Evolutionary conservation across 805 yeast species (phyloP).

Genomic region (Yamadazyma phyllophila): DNA sequence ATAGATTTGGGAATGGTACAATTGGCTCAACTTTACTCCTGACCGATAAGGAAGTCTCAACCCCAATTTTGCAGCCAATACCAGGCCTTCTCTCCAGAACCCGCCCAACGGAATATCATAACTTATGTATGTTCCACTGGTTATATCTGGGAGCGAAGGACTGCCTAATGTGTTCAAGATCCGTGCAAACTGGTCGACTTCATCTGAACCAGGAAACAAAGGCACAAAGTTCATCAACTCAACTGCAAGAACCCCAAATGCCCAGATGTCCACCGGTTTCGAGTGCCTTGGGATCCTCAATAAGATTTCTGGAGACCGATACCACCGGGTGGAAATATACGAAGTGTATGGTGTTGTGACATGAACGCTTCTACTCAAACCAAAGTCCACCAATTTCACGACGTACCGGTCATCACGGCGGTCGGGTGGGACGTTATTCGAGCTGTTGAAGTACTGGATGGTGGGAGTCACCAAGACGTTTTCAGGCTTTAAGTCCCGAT

Average conservation of each 20-base stretch:
- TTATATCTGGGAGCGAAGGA: conserved; percentile 45
- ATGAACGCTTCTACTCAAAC: conserved; percentile 62
- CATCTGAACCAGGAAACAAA: conserved; percentile 79
- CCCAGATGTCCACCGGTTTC: conserved; percentile 79
- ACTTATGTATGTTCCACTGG: not conserved
- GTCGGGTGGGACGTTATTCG: conserved; percentile 36
- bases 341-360: conserved; percentile 62
- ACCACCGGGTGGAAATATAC: conserved; percentile 84
- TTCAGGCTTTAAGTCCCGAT: conserved; percentile 93
- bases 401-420: conserved; percentile 49
- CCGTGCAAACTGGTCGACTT: conserved; percentile 73
- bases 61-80: conserved; percentile 53
- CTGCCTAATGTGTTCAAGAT: conserved; percentile 70
- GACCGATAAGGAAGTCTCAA: conserved; percentile 53
- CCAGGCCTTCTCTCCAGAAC: conserved; percentile 63
- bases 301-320: conserved; percentile 77
- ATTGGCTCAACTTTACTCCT: conserved; percentile 38
- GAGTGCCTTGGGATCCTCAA: conserved; percentile 62
- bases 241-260: conserved; percentile 75
- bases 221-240: conserved; percentile 75
- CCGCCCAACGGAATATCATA: conserved; percentile 58
- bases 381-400: conserved; percentile 78
- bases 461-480: conserved; percentile 73
- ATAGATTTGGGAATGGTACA: not conserved
- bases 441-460: conserved; percentile 48